Conservation (phyloP, 1,139 yeast species). For the Taiozyma sp. region DNA sequence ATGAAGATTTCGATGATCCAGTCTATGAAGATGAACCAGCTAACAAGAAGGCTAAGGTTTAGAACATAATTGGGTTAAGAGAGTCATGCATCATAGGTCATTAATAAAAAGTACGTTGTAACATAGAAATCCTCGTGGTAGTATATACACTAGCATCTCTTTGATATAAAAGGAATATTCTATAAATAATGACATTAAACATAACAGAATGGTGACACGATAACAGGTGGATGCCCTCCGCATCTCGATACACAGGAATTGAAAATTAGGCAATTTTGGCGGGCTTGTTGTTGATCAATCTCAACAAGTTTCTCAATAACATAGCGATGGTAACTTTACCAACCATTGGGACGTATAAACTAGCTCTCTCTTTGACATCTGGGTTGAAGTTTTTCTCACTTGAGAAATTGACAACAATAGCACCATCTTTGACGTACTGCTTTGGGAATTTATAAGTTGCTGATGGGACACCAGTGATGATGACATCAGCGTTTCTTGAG, state of each 20-base stretch:
- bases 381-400: conserved; percentile 80
- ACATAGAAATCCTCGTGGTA: background rate
- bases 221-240: background rate
- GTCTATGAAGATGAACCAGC: conserved; percentile 40
- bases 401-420: conserved; percentile 86
- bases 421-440: conserved; percentile 76
- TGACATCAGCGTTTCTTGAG: conserved; percentile 78
- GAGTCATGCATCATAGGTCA: background rate
- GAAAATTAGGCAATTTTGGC: conserved; percentile 2
- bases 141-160: background rate
- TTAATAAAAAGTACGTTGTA: background rate
- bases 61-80: conserved; percentile 6
- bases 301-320: conserved; percentile 81
- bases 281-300: conserved; percentile 66
- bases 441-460: conserved; percentile 81
- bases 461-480: conserved; percentile 93
- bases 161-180: background rate
- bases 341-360: conserved; percentile 88
- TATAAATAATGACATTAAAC: conserved; percentile 8
- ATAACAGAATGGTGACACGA: background rate
- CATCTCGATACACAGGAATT: background rate
- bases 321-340: conserved; percentile 96
- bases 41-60: conserved; percentile 34
- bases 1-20: conserved; percentile 47
- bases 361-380: conserved; percentile 80